Base-by-base conservation (phyloP, 306 rosid genomes). In the Fagus crenata region DNA sequence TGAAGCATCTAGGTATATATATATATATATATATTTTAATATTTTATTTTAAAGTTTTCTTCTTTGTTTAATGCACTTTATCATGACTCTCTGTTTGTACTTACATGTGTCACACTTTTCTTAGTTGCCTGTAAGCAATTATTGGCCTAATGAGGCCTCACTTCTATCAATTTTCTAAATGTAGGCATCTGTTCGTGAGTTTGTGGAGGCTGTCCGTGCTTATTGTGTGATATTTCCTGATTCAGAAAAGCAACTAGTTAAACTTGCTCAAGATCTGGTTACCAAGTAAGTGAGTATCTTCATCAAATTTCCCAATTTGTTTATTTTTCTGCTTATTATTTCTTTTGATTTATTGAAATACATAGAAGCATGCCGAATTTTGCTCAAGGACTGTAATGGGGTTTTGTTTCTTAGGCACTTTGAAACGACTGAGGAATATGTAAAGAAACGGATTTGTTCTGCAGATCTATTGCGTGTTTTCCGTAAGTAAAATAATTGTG, bases 191-290 rank as follows among this genome's bases (percentile, higher is more conserved):
- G 86, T 92, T 82, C 86, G 68, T 4, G 97, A 90, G 80, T 88
- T 89, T 82, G 89, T 81, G 73, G 97, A 89, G 84, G 97, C 96
- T 67, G 46, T 92, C 72, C 87, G 73, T 79, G 92, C 97, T 70
- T 91, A 89, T 83, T 85, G 84, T 42, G 88, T 84, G 31, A 92
- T 92, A 85, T 90, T 92, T 86, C 91, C 96, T 7, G 92, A 92
- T 87, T 92, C 97, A 73, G 91, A 85, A 61, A 82, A 69, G 58
- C 96, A 92, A 74, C 85, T 90, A 53, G 78, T 84, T 53, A 78
- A 85, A 76, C 85, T 90, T 83, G 89, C 88, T 76, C 90, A 78
- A 76, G 90, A 81, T 46, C 85, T 89, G 74, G 67, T 92, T 68
- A 75, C 90, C 81, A 89, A 82, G 98, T 90, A 78, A 86, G 90